Evolutionary conservation across 2,329 filamentous ascomycete species (phyloP).

Genomic region (Sclerotinia sclerotiorum): DNA sequence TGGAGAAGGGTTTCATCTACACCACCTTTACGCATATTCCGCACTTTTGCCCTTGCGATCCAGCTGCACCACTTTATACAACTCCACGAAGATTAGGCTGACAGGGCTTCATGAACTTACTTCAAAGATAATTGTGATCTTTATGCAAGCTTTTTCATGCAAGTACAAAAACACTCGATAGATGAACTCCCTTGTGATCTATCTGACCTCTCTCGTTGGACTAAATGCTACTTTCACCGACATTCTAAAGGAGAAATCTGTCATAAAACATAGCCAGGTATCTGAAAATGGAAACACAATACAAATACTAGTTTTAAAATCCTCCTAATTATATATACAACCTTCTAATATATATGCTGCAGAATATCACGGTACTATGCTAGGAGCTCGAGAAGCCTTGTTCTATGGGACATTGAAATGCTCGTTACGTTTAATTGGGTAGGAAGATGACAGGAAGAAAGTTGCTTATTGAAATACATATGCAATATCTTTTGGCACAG

Average conservation of each 20-base stretch:
- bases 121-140: background rate
- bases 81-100: no score
- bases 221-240: background rate
- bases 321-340: no score
- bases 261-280: background rate
- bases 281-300: rapidly evolving
- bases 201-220: background rate
- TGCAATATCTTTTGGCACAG: no score
- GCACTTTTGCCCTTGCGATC: background rate
- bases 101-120: background rate
- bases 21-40: background rate
- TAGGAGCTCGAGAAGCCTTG: no score
- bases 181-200: background rate
- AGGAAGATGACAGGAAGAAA: background rate
- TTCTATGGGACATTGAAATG: background rate
- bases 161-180: background rate
- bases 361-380: no score
- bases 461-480: no score
- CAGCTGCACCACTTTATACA: background rate
- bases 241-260: background rate
- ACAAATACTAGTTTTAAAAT: no score
- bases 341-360: no score
- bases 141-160: background rate
- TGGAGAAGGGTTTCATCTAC: background rate
- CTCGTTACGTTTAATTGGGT: background rate